Conservation (phyloP, 1,139 yeast species). For the Geotrichum histeridarum region DNA sequence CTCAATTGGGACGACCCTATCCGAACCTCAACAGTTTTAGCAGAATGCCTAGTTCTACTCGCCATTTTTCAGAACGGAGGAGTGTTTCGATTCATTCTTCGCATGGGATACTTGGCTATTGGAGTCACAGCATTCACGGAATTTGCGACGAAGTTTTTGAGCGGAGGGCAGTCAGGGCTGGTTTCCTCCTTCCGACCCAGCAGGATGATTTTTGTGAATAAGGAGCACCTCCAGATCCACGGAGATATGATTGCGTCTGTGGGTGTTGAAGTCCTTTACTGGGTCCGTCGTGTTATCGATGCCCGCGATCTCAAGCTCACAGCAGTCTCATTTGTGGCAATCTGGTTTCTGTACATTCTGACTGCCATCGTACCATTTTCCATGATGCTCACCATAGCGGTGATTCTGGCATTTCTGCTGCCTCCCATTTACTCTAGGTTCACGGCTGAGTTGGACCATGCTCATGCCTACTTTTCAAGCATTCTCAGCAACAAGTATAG, state of each 20-base stretch:
- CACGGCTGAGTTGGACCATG: constrained; percentile 77
- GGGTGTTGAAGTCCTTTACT: constrained; percentile 33
- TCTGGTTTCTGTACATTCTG: constrained; percentile 63
- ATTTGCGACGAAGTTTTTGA: constrained; percentile 34
- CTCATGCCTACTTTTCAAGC: constrained; percentile 53
- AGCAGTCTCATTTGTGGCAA: constrained; percentile 62
- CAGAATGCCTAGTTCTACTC: constrained; percentile 54
- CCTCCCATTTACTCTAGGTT: constrained; percentile 72
- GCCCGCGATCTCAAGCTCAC: constrained; percentile 66
- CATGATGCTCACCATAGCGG: constrained; percentile 54
- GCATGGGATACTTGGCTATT: constrained; percentile 38
- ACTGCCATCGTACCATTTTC: constrained; percentile 75
- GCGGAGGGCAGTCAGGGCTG: constrained; percentile 34
- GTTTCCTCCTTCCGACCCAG: constrained; percentile 36
- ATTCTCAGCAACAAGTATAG: constrained; percentile 53
- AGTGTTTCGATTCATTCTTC: constrained; percentile 63
- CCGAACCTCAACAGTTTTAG: constrained; percentile 72
- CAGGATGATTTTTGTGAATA: constrained; percentile 33
- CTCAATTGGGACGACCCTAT: constrained; percentile 82
- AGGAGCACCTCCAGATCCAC: constrained; percentile 33
- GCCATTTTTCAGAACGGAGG: constrained; percentile 65
- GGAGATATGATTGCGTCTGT: constrained; percentile 32
- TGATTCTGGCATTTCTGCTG: constrained; percentile 62
- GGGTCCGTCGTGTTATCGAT: constrained; percentile 56
- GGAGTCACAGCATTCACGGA: constrained; percentile 35